phyloP scores from a whole-genome alignment of 78 protist genomes.

The Chrysochromulina tobinii region DNA sequence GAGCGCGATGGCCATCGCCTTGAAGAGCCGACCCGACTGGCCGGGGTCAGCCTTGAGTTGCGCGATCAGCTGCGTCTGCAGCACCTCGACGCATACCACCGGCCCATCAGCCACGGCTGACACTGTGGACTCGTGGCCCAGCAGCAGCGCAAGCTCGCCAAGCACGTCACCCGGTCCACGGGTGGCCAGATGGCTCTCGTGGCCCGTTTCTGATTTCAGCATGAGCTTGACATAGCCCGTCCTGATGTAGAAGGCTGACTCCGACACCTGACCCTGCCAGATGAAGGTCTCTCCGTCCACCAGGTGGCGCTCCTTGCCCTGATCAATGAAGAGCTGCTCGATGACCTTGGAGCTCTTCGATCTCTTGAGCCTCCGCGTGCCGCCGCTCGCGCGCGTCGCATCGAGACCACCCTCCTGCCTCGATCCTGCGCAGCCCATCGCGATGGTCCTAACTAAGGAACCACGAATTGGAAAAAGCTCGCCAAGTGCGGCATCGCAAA shows the following conservation, averaged over 20 bases:
- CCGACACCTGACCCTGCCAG: not conserved
- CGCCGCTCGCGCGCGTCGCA: too few relatives aligned
- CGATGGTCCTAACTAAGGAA: too few relatives aligned
- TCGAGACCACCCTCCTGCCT: too few relatives aligned
- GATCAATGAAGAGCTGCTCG: not conserved
- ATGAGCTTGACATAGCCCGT: not conserved
- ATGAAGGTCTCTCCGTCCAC: not conserved
- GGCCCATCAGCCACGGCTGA: not conserved
- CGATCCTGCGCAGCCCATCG: too few relatives aligned
- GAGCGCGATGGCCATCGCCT: not conserved
- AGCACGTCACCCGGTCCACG: not conserved
- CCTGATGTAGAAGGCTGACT: not conserved
- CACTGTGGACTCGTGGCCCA: not conserved
- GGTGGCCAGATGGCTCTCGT: not conserved
- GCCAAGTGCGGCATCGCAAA: too few relatives aligned
- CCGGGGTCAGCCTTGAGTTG: not conserved
- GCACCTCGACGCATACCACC: not conserved
- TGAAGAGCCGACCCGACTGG: not conserved
- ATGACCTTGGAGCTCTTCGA: not conserved
- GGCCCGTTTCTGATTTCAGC: not conserved
- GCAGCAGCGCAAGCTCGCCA: not conserved
- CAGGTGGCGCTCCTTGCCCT: not conserved
- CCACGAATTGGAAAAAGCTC: too few relatives aligned
- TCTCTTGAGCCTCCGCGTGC: too few relatives aligned
- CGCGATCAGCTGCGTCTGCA: not conserved